phyloP scores from a whole-genome alignment of 1,139 yeast genomes.

The Arxiozyma telluris region DNA sequence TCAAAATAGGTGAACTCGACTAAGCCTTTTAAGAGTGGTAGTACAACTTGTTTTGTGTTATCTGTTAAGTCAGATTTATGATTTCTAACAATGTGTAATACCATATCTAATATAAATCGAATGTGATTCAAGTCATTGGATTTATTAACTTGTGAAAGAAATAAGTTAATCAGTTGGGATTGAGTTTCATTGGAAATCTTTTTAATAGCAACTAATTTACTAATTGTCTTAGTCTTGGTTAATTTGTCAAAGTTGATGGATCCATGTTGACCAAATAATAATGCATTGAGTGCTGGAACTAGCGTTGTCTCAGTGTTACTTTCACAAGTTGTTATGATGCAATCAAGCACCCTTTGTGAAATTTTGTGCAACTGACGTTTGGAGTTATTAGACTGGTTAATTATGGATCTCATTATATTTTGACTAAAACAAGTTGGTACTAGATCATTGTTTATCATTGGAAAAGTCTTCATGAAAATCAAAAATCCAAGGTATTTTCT shows the following conservation, averaged over 20 bases:
- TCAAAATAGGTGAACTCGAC: slow-evolving; percentile 49
- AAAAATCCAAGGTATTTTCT: slow-evolving; percentile 84
- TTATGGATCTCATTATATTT: slow-evolving; percentile 63
- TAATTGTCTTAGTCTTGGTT: slow-evolving; percentile 65
- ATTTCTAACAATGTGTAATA: slow-evolving; percentile 48
- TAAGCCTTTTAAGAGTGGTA: slow-evolving; percentile 43
- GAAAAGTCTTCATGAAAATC: slow-evolving; percentile 47
- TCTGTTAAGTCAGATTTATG: slow-evolving; percentile 29
- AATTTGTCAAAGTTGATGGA: slow-evolving; percentile 69
- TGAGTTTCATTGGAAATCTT: slow-evolving; percentile 15
- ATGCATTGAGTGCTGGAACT: slow-evolving; percentile 39
- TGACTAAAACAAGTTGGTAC: slow-evolving; percentile 48
- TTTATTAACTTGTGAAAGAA: slow-evolving; percentile 9
- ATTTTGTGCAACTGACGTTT: slow-evolving; percentile 61
- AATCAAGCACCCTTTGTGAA: slow-evolving; percentile 44
- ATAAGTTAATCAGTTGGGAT: slow-evolving; percentile 24
- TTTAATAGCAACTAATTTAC: slow-evolving; percentile 36
- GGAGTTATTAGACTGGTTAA: slow-evolving; percentile 65
- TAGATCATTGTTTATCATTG: slow-evolving; percentile 30
- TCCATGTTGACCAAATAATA: slow-evolving; percentile 45
- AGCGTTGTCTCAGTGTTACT: slow-evolving; percentile 35
- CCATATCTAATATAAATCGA: slow-evolving; percentile 57
- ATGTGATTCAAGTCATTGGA: slow-evolving; percentile 32
- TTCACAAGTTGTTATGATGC: slow-evolving; percentile 33
- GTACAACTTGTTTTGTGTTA: slow-evolving; percentile 32